These are phyloP conservation scores for Pseudonitzschia pungens DNA, from an alignment of 108 stramenopile species.

Conservation along the genomic window DNA sequence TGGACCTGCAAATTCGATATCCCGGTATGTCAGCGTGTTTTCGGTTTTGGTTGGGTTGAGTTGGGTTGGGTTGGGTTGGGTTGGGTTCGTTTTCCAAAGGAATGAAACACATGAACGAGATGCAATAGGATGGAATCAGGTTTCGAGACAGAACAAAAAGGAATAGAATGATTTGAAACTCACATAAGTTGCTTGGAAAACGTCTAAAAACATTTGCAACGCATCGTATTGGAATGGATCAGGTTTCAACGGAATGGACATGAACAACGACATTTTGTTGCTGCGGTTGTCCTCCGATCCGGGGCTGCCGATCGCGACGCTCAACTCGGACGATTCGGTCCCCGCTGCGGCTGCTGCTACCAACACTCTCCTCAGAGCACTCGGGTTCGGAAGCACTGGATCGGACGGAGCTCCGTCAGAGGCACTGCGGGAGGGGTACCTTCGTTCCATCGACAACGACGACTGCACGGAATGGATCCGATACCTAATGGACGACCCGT, in stretches of 20 bases:
- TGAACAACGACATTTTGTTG: conserved; percentile 2
- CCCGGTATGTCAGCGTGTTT: background rate
- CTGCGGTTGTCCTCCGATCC: background rate
- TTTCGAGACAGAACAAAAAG: too few relatives aligned
- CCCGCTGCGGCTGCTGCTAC: background rate
- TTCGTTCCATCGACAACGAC: background rate
- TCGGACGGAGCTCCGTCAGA: background rate
- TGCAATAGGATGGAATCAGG: too few relatives aligned
- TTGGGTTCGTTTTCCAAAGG: too few relatives aligned
- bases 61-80: too few relatives aligned
- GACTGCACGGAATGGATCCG: conserved; percentile 4
- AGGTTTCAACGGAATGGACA: background rate
- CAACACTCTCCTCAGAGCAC: background rate
- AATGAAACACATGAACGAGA: too few relatives aligned
- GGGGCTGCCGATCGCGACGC: conserved; percentile 13
- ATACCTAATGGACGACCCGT: background rate
- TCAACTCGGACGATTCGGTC: background rate
- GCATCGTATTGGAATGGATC: background rate
- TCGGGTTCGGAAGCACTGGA: conserved; percentile 5
- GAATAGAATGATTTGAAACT: too few relatives aligned
- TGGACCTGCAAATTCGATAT: conserved; percentile 5
- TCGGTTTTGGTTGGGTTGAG: too few relatives aligned
- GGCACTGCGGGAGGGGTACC: background rate
- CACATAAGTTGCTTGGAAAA: too few relatives aligned
- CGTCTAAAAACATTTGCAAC: too few relatives aligned